These are phyloP conservation scores for Ophiosphaerella herpotricha DNA, from an alignment of 2,329 filamentous ascomycete species.

Conservation along the genomic window DNA sequence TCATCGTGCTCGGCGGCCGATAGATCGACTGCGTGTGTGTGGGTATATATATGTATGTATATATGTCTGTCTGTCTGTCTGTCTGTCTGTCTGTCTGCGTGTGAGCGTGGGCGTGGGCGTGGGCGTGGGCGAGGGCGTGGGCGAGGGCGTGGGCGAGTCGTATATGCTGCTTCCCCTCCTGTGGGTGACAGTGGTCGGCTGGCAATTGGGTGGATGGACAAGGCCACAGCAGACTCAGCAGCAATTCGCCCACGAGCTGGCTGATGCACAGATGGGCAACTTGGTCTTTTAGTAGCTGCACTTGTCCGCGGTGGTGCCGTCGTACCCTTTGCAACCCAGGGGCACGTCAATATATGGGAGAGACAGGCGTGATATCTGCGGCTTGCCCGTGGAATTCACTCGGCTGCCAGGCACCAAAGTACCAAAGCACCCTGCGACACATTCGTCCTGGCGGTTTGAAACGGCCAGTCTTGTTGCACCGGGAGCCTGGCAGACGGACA, in stretches of 20 bases:
- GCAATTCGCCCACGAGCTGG: constrained; percentile 36
- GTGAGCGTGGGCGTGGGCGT: neutral
- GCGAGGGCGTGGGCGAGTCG: constrained; percentile 1
- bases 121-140: neutral
- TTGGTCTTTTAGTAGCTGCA: constrained; percentile 44
- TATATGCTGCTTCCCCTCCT: constrained; percentile 2
- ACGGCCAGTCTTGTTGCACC: constrained; percentile 46
- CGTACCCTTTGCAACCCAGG: constrained; percentile 42
- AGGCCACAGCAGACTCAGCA: constrained; percentile 43
- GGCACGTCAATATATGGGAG: constrained; percentile 48
- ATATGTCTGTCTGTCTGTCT: too few species aligned
- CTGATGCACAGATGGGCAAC: constrained; percentile 34
- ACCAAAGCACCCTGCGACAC: constrained; percentile 46
- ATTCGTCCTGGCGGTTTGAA: constrained; percentile 42
- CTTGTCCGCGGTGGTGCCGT: constrained; percentile 43
- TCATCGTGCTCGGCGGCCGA: constrained; percentile 23
- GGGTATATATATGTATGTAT: neutral
- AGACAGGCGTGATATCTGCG: constrained; percentile 39
- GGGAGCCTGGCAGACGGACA: constrained; percentile 33
- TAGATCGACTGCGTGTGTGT: neutral
- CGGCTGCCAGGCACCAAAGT: constrained; percentile 47
- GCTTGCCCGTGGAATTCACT: constrained; percentile 38
- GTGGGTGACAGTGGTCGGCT: constrained; percentile 19
- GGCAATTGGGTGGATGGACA: constrained; percentile 33
- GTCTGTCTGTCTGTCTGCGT: constrained; percentile 3